Evolutionary conservation across 352 stramenopile genomes (phyloP), one percentile per base, ranked within the genome.

Genomic region (Globisporangium nunn): DNA sequence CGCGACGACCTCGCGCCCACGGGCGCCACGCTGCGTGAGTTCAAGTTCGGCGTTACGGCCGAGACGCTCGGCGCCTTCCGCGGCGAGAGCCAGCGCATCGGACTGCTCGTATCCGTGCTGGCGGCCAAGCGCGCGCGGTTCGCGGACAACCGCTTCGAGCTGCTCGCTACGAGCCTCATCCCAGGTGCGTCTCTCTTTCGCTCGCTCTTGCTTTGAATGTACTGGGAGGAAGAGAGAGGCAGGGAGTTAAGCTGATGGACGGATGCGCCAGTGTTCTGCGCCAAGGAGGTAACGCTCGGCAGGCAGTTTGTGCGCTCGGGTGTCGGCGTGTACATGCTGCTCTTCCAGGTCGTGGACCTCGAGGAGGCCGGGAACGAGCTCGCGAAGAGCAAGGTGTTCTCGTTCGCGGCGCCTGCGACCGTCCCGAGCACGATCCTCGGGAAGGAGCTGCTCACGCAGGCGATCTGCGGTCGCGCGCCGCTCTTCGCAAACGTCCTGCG

Each of bases 401-500:
- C 50, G 46, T 91, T 91, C 57, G 43, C 50, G 17, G 47, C 68
- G 2, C 64, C 74, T 4, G 46, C 53, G 6, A 54, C 55, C 30
- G 39, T 23, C 23, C 23, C 39, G 33, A 51, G 49, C 5, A 58
- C 43, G 23, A 56, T 80, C 48, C 56, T 48, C 0, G 81, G 81
- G n/a, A 75, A 77, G 33, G 66, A 86, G 12, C 45, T 91, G 47
- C 29, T 91, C 47, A 51, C 56, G 8, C 59, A 67, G 15, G 64
- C 51, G 41, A 47, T 61, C 18, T 66, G 71, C 39, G 66, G 50
- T 3, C 70, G 68, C 44, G 53, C 69, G 33, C 75, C 81, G 40
- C 59, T 91, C 18, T 91, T 84, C 50, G 74, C 71, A 30, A 86
- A 82, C 43, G n/a, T 88, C n/a, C 35, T 88, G 58, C 67, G 81